A percentile compares a stretch with the other conserved stretches of the same genome.
Evolutionary conservation across 176 grass and related monocot genomes (phyloP).

Genomic region (Carex pumila): DNA sequence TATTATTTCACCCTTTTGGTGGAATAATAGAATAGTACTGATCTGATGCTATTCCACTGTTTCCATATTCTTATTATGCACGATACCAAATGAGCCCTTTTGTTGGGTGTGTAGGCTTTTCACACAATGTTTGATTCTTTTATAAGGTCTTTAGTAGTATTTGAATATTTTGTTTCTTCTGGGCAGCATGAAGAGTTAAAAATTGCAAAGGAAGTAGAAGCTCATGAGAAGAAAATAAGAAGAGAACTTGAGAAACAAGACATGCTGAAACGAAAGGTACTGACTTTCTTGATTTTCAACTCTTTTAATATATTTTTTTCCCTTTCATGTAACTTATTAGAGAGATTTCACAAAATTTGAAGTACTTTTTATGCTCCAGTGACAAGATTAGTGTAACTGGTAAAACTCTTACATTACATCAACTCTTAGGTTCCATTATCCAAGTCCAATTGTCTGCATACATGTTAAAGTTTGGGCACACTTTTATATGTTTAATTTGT

Average conservation of each 20-base stretch:
- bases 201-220: slow-evolving; percentile 88
- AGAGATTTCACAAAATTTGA: neutral
- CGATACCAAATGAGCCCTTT: neutral
- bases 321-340: neutral
- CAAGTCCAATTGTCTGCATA: neutral
- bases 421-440: neutral
- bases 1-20: slow-evolving; percentile 1
- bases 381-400: neutral
- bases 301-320: slow-evolving; percentile 18
- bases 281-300: slow-evolving; percentile 7
- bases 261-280: slow-evolving; percentile 86
- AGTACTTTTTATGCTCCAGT: slow-evolving; percentile 1
- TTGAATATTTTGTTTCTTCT: slow-evolving; percentile 6
- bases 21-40: neutral
- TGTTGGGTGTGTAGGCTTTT: slow-evolving; percentile 3
- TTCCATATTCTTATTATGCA: neutral
- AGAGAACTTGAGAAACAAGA: slow-evolving; percentile 95
- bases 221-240: slow-evolving; percentile 81
- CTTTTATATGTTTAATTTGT: neutral
- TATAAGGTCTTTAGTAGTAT: slow-evolving; percentile 8
- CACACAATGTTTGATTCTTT: slow-evolving; percentile 7
- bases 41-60: neutral
- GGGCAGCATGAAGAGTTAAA: slow-evolving; percentile 76
- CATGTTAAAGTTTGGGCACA: slow-evolving; percentile 14
- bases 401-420: neutral